These are phyloP conservation scores for Astragalus glycyphyllos DNA, from an alignment of 306 rosid species.

Conservation along the genomic window DNA sequence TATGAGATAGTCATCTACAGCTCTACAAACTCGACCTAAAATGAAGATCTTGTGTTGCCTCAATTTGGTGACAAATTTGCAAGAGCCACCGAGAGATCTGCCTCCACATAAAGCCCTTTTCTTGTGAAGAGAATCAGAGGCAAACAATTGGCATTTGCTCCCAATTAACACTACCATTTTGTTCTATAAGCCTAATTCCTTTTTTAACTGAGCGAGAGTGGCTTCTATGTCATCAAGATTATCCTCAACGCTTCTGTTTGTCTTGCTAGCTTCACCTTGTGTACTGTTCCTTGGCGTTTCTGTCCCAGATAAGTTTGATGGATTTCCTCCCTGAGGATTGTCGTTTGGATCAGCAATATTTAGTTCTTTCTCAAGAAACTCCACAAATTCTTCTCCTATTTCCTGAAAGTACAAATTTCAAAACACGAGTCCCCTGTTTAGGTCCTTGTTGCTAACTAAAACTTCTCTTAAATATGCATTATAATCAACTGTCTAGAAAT, in stretches of 20 bases:
- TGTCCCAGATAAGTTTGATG: constrained; percentile 47
- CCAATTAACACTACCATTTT: constrained; percentile 16
- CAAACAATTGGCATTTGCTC: constrained; percentile 20
- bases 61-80: constrained; percentile 26
- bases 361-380: constrained; percentile 95
- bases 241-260: constrained; percentile 67
- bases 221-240: constrained; percentile 92
- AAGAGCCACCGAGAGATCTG: constrained; percentile 33
- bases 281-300: constrained; percentile 40
- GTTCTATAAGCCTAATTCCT: constrained; percentile 81
- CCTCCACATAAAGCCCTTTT: neutral
- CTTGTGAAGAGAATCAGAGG: constrained; percentile 23
- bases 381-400: constrained; percentile 97
- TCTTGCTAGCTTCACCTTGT: constrained; percentile 52
- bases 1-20: neutral
- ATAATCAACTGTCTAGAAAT: neutral
- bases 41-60: neutral
- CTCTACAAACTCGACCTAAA: neutral
- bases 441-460: neutral
- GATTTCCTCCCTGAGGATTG: constrained; percentile 46
- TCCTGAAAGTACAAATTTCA: constrained; percentile 65
- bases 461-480: neutral
- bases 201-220: constrained; percentile 83
- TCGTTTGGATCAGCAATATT: constrained; percentile 58
- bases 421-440: constrained; percentile 20